phyloP scores from a whole-genome alignment of 257 asterid genomes.

The Datura wrightii region DNA sequence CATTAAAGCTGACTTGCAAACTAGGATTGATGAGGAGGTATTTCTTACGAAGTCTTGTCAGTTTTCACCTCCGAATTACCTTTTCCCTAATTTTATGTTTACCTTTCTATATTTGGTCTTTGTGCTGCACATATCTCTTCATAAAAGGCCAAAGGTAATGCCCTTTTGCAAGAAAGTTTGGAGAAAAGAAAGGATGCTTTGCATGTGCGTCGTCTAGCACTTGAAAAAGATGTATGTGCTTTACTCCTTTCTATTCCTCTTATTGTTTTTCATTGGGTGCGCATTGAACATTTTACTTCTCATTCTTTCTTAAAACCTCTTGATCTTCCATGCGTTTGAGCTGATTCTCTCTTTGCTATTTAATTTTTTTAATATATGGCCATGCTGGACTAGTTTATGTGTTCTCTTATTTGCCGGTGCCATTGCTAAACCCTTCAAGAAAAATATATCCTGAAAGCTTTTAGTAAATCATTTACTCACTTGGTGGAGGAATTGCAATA shows the following conservation, averaged over 20 bases:
- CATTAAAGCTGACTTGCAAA: slow-evolving; percentile 63
- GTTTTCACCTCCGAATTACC: slow-evolving; percentile 34
- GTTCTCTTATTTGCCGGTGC: background rate
- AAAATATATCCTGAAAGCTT: background rate
- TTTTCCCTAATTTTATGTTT: slow-evolving; percentile 1
- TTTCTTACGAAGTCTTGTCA: slow-evolving; percentile 8
- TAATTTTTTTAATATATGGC: background rate
- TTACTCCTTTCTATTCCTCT: slow-evolving; percentile 27
- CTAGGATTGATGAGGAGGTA: slow-evolving; percentile 72
- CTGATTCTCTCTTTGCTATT: slow-evolving; percentile 26
- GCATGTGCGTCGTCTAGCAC: slow-evolving; percentile 76
- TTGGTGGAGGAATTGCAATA: background rate
- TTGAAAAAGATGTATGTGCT: slow-evolving; percentile 81
- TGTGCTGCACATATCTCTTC: slow-evolving; percentile 34
- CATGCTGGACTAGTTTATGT: background rate
- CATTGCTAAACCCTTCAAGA: slow-evolving; percentile 1
- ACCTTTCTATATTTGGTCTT: slow-evolving; percentile 29
- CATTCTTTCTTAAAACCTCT: slow-evolving; percentile 15
- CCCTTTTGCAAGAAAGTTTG: slow-evolving; percentile 63
- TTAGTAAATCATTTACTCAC: slow-evolving; percentile 7
- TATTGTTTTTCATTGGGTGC: slow-evolving; percentile 4
- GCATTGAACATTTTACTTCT: background rate
- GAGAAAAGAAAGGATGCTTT: slow-evolving; percentile 69
- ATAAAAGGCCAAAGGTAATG: slow-evolving; percentile 61
- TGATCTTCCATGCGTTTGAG: background rate